phyloP scores from a whole-genome alignment of 2,329 filamentous ascomycete genomes.

The Arthrobotrys musiformis region DNA sequence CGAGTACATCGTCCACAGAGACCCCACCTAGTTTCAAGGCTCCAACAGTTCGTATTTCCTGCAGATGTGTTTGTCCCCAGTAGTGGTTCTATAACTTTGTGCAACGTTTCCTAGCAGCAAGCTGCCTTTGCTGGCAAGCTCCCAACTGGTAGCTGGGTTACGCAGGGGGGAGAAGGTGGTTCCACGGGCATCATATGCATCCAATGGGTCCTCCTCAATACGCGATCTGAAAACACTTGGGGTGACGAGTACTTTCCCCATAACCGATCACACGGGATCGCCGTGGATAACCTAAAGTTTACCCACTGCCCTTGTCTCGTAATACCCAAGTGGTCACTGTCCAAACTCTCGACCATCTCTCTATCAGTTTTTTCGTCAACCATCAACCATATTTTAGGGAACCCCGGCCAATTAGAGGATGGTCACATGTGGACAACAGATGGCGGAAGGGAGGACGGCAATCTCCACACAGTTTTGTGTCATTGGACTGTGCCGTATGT shows the following conservation, averaged over 20 bases:
- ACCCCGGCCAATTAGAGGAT: background rate
- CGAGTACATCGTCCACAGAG: background rate
- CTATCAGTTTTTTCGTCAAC: background rate
- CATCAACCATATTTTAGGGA: background rate
- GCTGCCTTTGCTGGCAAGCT: slow-evolving; percentile 43
- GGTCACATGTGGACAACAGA: background rate
- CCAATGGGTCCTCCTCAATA: slow-evolving; percentile 52
- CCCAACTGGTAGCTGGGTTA: slow-evolving; percentile 52
- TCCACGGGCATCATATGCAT: slow-evolving; percentile 15
- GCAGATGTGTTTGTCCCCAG: background rate
- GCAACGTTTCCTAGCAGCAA: slow-evolving; percentile 30
- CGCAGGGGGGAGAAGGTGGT: slow-evolving; percentile 20
- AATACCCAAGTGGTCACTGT: no score
- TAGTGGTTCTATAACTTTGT: slow-evolving; percentile 20
- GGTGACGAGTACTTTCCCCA: slow-evolving; percentile 20
- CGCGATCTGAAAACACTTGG: slow-evolving; percentile 35
- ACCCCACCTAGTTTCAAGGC: background rate
- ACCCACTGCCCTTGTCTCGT: no score
- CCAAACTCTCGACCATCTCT: background rate
- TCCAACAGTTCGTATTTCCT: slow-evolving; percentile 1
- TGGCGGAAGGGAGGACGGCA: background rate
- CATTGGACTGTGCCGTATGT: slow-evolving; percentile 1
- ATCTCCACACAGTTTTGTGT: slow-evolving; percentile 19
- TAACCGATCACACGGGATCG: slow-evolving; percentile 52
- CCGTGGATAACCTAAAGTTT: slow-evolving; percentile 17